Conservation (phyloP, 768 basidiomycete genomes). For the Pleurotus citrinopileatus region DNA sequence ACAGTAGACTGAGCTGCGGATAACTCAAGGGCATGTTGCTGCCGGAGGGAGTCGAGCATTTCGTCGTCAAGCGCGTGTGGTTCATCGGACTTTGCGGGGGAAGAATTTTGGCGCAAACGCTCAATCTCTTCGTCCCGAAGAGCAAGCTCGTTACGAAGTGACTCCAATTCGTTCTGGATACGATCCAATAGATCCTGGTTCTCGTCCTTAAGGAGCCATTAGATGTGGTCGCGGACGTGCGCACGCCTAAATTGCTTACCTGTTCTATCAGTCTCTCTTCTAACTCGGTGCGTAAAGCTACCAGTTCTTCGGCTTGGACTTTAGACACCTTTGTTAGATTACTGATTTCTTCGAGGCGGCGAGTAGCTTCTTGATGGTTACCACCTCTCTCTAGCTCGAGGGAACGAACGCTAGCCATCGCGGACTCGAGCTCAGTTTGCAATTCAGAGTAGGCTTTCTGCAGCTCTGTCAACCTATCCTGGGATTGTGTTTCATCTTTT, state of each 20-base stretch:
- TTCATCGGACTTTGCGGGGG: constrained; percentile 33
- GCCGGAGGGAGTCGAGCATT: constrained; percentile 64
- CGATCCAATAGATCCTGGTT: constrained; percentile 59
- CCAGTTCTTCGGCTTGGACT: constrained; percentile 52
- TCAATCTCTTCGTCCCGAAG: constrained; percentile 68
- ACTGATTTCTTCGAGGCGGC: constrained; percentile 57
- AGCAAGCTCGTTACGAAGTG: constrained; percentile 57
- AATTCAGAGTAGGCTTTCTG: constrained; percentile 61
- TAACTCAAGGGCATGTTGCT: constrained; percentile 78
- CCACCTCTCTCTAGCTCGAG: constrained; percentile 66
- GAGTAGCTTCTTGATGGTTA: constrained; percentile 53
- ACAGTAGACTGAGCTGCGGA: constrained; percentile 80
- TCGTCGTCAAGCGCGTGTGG: constrained; percentile 69
- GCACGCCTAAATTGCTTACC: constrained; percentile 30
- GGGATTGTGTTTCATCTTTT: constrained; percentile 46
- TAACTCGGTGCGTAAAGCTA: constrained; percentile 49
- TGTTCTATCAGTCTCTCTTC: constrained; percentile 39
- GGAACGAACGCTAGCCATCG: constrained; percentile 49
- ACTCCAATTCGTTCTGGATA: constrained; percentile 69
- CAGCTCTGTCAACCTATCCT: constrained; percentile 53
- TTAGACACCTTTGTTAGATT: constrained; percentile 42
- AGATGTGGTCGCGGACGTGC: too few species aligned
- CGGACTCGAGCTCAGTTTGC: constrained; percentile 57
- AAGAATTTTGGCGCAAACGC: constrained; percentile 40
- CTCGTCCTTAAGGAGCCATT: constrained; percentile 43